Evolutionary conservation across 2,329 filamentous ascomycete genomes (phyloP), one percentile per base, ranked within the genome.

Genomic region (Pseudogymnoascus sp.): DNA sequence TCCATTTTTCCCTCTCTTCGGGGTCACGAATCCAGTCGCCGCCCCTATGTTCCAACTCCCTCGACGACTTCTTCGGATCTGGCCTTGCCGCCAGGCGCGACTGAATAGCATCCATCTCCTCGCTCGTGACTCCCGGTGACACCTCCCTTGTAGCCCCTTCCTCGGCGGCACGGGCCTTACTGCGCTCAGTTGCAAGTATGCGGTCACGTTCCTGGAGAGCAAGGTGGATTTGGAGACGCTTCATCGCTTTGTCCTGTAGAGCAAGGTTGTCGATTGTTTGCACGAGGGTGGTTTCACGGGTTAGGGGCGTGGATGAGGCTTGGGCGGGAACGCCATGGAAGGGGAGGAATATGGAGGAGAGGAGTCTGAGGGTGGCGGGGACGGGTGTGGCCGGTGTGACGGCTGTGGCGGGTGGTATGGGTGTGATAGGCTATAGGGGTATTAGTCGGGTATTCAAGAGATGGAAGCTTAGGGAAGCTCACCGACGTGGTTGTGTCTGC

Each of bases 291-390:
- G 67, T 58, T 12, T 60, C 58, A 9, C 18, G 45, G 59, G 4
- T 63, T 35, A 3, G 61, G 48, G 52, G 60, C 12, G 13, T 37
- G n/a, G 65, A 58, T 6, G 36, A 55, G 2, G 45, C 40, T 10
- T 27, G 12, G 8, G 40, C 13, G 21, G 62, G 61, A 29, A 68
- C 61, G 21, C 67, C 65, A 1, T 55, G 35, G 62, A 69, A 71
- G 4, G 68, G 66, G n/a, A 62, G 59, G 60, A 71, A 71, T 62
- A 71, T 69, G 10, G 67, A 65, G 13, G 62, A 36, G 37, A 60
- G 31, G 12, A 62, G 55, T 25, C 18, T 31, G 48, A 61, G 25
- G 13, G 59, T 42, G 59, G 42, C 9, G 48, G 60, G 12, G 13
- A 5, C 5, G 12, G 33, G 15, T n/a, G 18, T 52, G n/a, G 29